Conservation (phyloP, 768 basidiomycete genomes). For the Lentinus brumalis region DNA sequence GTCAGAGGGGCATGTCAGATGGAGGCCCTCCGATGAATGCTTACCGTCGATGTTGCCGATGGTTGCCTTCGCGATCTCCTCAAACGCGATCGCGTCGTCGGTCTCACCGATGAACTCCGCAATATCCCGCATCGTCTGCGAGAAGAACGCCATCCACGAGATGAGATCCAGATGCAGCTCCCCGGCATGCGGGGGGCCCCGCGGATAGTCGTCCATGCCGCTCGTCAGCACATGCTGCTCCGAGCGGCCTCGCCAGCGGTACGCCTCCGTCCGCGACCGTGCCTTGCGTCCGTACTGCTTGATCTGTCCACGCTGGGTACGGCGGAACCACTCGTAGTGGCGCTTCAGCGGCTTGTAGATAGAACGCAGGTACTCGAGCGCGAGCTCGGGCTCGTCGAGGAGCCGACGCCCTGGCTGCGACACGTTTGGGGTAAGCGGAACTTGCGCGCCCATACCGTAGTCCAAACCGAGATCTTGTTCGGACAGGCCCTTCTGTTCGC, state of each 20-base stretch:
- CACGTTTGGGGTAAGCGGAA: constrained; percentile 41
- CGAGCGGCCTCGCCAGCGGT: constrained; percentile 92
- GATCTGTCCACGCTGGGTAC: constrained; percentile 91
- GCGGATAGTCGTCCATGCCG: constrained; percentile 96
- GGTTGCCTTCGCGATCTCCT: constrained; percentile 77
- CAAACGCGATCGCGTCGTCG: constrained; percentile 81
- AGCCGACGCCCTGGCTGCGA: constrained; percentile 38
- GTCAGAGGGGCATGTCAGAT: not conserved
- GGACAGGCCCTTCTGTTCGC: constrained; percentile 48
- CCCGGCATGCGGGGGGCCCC: constrained; percentile 85
- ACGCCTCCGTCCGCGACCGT: constrained; percentile 86
- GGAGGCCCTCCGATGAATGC: not conserved
- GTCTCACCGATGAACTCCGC: constrained; percentile 82
- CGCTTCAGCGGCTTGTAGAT: constrained; percentile 85
- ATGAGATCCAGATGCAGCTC: constrained; percentile 93
- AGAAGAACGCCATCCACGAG: constrained; percentile 97
- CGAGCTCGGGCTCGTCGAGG: constrained; percentile 61
- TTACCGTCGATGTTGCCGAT: constrained; percentile 84
- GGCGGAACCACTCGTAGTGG: constrained; percentile 96
- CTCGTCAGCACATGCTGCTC: constrained; percentile 87
- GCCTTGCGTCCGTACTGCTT: constrained; percentile 85
- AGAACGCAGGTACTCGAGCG: constrained; percentile 67
- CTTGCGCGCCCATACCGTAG: constrained; percentile 47
- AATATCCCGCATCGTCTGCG: constrained; percentile 89
- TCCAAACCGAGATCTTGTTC: constrained; percentile 69